A percentile compares a stretch with the other conserved stretches of the same genome.
Conservation (phyloP, 176 grass and related monocot species). For the Puya raimondii region DNA sequence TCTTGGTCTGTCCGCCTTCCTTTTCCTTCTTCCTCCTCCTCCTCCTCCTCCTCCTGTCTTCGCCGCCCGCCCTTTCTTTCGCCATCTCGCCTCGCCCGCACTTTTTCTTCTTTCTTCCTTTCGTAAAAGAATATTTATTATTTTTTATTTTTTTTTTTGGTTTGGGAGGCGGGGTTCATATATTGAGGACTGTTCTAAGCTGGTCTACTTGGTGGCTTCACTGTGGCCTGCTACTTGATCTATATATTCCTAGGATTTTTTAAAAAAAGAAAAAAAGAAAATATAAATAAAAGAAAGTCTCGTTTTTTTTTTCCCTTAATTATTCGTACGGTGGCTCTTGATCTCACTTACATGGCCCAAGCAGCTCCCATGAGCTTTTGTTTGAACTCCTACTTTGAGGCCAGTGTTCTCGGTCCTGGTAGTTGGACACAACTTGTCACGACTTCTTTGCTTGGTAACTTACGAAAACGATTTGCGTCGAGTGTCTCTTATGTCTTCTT, state of each 20-base stretch:
- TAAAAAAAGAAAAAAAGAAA: too few species aligned
- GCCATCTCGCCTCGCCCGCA: conserved; percentile 8
- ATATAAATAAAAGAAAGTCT: too few species aligned
- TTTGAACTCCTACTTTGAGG: too few species aligned
- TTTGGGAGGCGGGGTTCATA: neutral
- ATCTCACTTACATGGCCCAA: too few species aligned
- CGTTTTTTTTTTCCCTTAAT: neutral
- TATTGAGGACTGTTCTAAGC: neutral
- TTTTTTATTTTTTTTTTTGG: neutral
- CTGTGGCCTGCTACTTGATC: neutral
- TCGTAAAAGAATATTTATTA: neutral
- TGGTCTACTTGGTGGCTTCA: neutral
- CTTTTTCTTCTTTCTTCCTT: neutral
- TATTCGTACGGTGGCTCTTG: too few species aligned
- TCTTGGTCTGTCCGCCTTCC: conserved; percentile 44
- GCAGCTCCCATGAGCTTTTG: too few species aligned
- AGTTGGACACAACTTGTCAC: neutral
- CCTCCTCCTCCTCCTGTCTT: neutral
- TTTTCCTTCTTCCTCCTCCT: neutral
- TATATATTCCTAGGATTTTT: too few species aligned
- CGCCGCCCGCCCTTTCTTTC: conserved; percentile 13
- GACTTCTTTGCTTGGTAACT: neutral
- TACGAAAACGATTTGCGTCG: neutral
- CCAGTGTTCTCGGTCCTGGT: neutral
- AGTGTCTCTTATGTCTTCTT: neutral